These are phyloP conservation scores for Cercophora scortea DNA, from an alignment of 495 filamentous ascomycete species.

Conservation along the genomic window DNA sequence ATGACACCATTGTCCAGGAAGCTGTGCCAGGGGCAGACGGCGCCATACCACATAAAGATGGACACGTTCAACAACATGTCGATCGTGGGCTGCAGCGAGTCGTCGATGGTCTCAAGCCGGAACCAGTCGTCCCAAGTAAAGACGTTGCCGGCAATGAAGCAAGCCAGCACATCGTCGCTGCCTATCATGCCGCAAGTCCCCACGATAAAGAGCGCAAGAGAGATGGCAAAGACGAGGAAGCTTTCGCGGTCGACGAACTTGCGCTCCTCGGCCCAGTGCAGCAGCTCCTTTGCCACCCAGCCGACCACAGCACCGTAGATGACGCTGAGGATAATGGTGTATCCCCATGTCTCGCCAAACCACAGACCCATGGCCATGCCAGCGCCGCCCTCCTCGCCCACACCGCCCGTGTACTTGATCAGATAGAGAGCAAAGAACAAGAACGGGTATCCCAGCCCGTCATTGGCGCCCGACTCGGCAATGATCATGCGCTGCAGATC, in stretches of 20 bases:
- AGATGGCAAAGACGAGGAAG: constrained; percentile 65
- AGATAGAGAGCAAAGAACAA: constrained; percentile 79
- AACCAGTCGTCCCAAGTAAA: constrained; percentile 96
- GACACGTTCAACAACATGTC: constrained; percentile 73
- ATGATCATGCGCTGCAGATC: constrained; percentile 79
- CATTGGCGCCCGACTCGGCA: constrained; percentile 86
- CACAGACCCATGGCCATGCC: constrained; percentile 68
- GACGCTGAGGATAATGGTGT: constrained; percentile 72
- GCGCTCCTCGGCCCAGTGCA: constrained; percentile 76
- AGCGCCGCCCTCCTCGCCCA: constrained; percentile 42
- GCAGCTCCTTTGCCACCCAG: constrained; percentile 70
- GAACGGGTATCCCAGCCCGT: constrained; percentile 91
- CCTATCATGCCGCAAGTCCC: constrained; percentile 87
- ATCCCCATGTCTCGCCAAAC: constrained; percentile 84
- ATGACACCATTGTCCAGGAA: constrained; percentile 64
- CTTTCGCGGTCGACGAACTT: constrained; percentile 84
- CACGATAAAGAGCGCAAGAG: constrained; percentile 63
- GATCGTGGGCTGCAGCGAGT: constrained; percentile 83
- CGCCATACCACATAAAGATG: constrained; percentile 89
- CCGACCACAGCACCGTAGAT: constrained; percentile 71
- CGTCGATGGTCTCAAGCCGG: constrained; percentile 77
- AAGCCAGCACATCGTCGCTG: constrained; percentile 85
- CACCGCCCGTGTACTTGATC: constrained; percentile 60
- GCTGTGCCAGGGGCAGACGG: constrained; percentile 71
- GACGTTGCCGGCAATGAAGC: constrained; percentile 86